Base-by-base conservation (phyloP, 73 alveolate species). In the Paramecium biaurelia region DNA sequence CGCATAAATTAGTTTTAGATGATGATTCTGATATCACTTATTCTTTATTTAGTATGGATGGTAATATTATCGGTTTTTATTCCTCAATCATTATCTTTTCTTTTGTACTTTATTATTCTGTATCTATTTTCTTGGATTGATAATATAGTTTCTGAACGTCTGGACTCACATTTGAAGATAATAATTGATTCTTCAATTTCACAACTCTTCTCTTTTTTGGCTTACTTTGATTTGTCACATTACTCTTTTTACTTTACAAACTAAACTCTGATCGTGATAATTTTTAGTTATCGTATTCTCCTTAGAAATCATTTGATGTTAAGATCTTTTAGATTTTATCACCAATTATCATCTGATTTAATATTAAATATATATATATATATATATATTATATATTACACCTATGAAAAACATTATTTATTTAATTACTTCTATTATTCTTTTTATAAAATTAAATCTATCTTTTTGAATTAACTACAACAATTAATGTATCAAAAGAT, bases 161-260 rank as follows among this genome's bases (percentile, higher is more conserved):
- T 23, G 90, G 90, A 43, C 90, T 79, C 24, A 79, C 76, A 42
- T 30, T n/a, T 7, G 68, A 41, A 21, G 45, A 41, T 23, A 79
- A 59, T 8, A 79, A 45, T 11, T 21, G 15, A 45, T 79, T 79
- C 32, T 79, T 79, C 32, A 79, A 45, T 43, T 79, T 79, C 4
- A 79, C 30, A 14, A 79, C 76, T 42, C 35, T 79, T 21, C 76
- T 37, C 43, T 59, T 79, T 21, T 79, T 41, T 2, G 90, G 76
- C 6, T 63, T 63, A 1, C 12, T 5, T 11, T 63, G 23, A 32
- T 12, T 28, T 28, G 43, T 32, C 1, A n/a, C 42, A 63, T 32
- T 28, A 7, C 20, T 2, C 6, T 63, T 63, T 2, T 63, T 63
- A 28, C 43, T 24, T 63, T 23, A 28, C 0, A 5, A 47, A 32